Evolutionary conservation across 805 yeast species (phyloP), one percentile per base, ranked within the genome.

Genomic region (Pichia cephalocereana): DNA sequence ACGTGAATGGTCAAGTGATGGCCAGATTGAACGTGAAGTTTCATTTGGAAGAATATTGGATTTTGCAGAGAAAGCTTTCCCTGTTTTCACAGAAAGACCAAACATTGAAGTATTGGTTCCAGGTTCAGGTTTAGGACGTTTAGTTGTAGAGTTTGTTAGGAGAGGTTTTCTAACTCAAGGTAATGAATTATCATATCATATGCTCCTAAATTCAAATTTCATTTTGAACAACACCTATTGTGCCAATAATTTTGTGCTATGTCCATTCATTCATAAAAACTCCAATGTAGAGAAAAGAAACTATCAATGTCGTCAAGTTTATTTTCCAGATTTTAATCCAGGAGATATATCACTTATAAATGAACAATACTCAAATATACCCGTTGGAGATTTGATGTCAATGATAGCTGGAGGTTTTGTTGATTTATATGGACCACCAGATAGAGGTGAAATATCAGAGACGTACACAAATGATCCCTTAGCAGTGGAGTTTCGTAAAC

Each of bases 351-450:
- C 71, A 5, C 54, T 57, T 18, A 46, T 72, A 10, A 64, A 66
- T 30, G 46, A 46, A 1, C 52, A 62, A 12, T 56, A 70, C 44
- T 77, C 78, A 0, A 46, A 54, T 0, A 68, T 77, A 2, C 71
- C 72, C 0, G 71, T 71, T 36, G 68, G 60, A 14, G 79, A 78
- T 8, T 61, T 78, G 42, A 77, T 85, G 84, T 76, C 86, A 0
- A 82, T 84, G 75, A 74, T 80, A 1, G 80, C 88, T 0, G 93
- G 93, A 0, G 80, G 86, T 0, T 85, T 85, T 59, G 71, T 73
- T 5, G 89, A 83, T 52, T 64, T 83, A 17, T 82, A 81, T 59
- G 86, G 86, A 0, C 80, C 82, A 0, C 58, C 64, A 1, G 60
- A 64, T 44, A 52, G 70, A 44, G 50, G 46, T 5, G 58, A 61